Percentiles rank a stretch among this genome's conserved stretches.
Conservation (phyloP, 192 early-diverging fungal species). For the Backusella mclennaniae region DNA sequence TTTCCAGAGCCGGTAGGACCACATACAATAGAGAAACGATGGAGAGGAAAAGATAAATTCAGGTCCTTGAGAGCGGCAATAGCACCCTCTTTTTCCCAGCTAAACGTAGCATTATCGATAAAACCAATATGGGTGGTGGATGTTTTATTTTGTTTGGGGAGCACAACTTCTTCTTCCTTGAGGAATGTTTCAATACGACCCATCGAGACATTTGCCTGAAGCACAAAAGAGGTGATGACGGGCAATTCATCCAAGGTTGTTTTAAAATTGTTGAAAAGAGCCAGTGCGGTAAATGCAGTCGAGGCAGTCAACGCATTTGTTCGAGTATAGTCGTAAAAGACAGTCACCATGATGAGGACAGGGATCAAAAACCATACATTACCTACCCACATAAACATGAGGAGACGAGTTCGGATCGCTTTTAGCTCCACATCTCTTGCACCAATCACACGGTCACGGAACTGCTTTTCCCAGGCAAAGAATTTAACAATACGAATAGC, state of each 20-base stretch:
- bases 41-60: slow-evolving; percentile 63
- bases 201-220: slow-evolving; percentile 65
- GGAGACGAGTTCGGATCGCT: slow-evolving; percentile 46
- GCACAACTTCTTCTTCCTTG: slow-evolving; percentile 61
- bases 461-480: slow-evolving; percentile 80
- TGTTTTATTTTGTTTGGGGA: neutral
- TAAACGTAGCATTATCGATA: slow-evolving; percentile 60
- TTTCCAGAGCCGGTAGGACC: slow-evolving; percentile 92
- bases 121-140: slow-evolving; percentile 55
- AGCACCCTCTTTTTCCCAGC: slow-evolving; percentile 41
- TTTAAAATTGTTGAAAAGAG: slow-evolving; percentile 72
- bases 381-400: slow-evolving; percentile 57
- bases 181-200: slow-evolving; percentile 74
- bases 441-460: slow-evolving; percentile 62
- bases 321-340: slow-evolving; percentile 62
- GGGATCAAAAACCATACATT: slow-evolving; percentile 57
- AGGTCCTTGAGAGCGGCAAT: slow-evolving; percentile 61
- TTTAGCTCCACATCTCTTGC: slow-evolving; percentile 63
- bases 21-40: slow-evolving; percentile 71
- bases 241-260: slow-evolving; percentile 60
- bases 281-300: slow-evolving; percentile 65
- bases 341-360: slow-evolving; percentile 57
- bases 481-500: slow-evolving; percentile 94
- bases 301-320: slow-evolving; percentile 59
- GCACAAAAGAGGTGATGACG: slow-evolving; percentile 52